Base-by-base conservation (phyloP, 495 filamentous ascomycete genomes). In the Annulohypoxylon bovei region DNA sequence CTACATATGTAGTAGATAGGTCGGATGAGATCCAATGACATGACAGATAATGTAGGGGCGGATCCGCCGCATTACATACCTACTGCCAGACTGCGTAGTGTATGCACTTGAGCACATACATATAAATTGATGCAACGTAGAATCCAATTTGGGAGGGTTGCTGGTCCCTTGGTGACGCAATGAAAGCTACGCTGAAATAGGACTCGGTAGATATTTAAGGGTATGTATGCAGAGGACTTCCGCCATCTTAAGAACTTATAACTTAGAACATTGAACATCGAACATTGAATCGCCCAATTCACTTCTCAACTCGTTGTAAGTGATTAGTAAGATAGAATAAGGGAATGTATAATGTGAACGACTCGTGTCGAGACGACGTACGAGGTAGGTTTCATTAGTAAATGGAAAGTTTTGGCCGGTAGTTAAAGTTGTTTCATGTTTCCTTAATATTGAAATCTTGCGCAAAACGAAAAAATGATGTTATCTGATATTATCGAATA, bases 11-110 rank as follows among this genome's bases (percentile, higher is more conserved):
- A 33, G 58, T 49, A 32, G 69, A 39, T 12, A 39, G 32, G 20
- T 52, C 69, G 64, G 63, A 67, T 67, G 49, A 50, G 32, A 6
- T 46, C 69, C 69, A 67, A 68, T 68, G 49, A 50, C 23, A 65
- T 35, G 39, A 25, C 52, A 56, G 55, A 39, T 23, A 64, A 47
- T 52, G 59, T 25, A 39, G 28, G 60, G 42, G 59, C 53, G 53
- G 59, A 56, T 39, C 54, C 63, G 55, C 67, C 42, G 61, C 61
- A 71, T 66, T 55, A 46, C 28, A 66, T 44, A 42, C 39, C 12
- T 42, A 16, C 39, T 35, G 33, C 33, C 12, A 35, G n/a, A 18
- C n/a, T 42, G 39, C 39, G 39, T 18, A 42, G 39, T 42, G 14
- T 44, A 50, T 67, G 50, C 42, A 54, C 37, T 62, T 52, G 14